A percentile compares a stretch with the other conserved stretches of the same genome.
These are phyloP conservation scores for Salix koriyanagi DNA, from an alignment of 345 rosid genomes.

Conservation along the genomic window DNA sequence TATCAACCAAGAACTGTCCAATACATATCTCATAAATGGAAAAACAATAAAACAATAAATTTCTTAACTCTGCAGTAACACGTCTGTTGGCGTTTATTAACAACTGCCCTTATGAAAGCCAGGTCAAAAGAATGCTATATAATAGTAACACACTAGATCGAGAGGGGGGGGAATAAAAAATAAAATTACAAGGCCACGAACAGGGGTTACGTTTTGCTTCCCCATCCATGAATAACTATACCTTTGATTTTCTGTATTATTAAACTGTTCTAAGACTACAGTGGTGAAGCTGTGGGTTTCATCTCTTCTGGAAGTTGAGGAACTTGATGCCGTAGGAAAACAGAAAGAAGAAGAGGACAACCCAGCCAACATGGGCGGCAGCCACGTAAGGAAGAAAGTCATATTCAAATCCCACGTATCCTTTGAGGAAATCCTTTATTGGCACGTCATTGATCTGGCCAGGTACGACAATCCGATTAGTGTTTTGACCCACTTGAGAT, in stretches of 20 bases:
- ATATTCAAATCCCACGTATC: conserved; percentile 42
- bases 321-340: conserved; percentile 55
- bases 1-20: too few species aligned
- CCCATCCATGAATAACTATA: neutral
- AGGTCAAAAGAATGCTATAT: too few species aligned
- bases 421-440: conserved; percentile 45
- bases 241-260: neutral
- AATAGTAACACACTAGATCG: too few species aligned
- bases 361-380: conserved; percentile 47
- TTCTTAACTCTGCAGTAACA: too few species aligned
- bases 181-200: too few species aligned
- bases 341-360: conserved; percentile 40
- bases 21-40: too few species aligned
- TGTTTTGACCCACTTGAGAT: conserved; percentile 62
- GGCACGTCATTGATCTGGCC: conserved; percentile 22
- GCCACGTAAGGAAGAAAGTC: conserved; percentile 63
- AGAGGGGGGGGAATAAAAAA: too few species aligned
- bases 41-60: too few species aligned
- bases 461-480: conserved; percentile 29
- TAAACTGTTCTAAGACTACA: too few species aligned
- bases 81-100: too few species aligned
- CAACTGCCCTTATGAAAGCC: too few species aligned
- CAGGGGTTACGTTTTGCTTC: too few species aligned
- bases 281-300: neutral
- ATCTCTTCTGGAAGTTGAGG: conserved; percentile 62